These are phyloP conservation scores for Tilletia setariae DNA, from an alignment of 1,284 basidiomycete species.

Conservation along the genomic window DNA sequence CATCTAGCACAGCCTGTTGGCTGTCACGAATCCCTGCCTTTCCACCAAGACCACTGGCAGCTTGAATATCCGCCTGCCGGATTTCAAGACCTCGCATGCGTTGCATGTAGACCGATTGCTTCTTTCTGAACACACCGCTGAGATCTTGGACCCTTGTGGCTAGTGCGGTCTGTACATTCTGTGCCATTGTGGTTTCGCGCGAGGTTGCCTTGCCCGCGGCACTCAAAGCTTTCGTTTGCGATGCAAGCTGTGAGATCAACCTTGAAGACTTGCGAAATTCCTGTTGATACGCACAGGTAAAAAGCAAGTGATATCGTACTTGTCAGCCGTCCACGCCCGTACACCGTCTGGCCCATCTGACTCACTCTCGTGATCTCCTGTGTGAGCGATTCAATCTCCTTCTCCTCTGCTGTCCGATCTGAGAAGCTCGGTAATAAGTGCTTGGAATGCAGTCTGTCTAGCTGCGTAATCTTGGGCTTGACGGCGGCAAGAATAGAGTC, in stretches of 20 bases:
- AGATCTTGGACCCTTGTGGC: slow-evolving; percentile 91
- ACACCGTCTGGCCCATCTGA: neutral
- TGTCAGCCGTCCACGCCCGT: too few relatives aligned
- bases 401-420: slow-evolving; percentile 87
- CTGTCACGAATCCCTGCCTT: slow-evolving; percentile 28
- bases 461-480: slow-evolving; percentile 60
- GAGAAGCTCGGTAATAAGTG: slow-evolving; percentile 93
- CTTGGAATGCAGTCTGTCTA: slow-evolving; percentile 88
- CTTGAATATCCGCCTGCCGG: slow-evolving; percentile 34
- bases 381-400: slow-evolving; percentile 83
- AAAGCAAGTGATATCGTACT: neutral
- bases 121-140: slow-evolving; percentile 89
- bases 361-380: slow-evolving; percentile 69
- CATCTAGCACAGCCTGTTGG: slow-evolving; percentile 42
- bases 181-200: slow-evolving; percentile 61
- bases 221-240: slow-evolving; percentile 2
- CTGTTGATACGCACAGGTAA: neutral
- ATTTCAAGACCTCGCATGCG: slow-evolving; percentile 65
- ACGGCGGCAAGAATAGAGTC: slow-evolving; percentile 35
- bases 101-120: slow-evolving; percentile 95
- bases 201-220: slow-evolving; percentile 50
- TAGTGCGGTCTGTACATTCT: slow-evolving; percentile 94
- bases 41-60: slow-evolving; percentile 16
- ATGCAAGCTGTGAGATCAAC: slow-evolving; percentile 50
- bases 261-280: slow-evolving; percentile 43